A percentile compares a stretch with the other conserved stretches of the same genome.
Evolutionary conservation across 2,329 filamentous ascomycete genomes (phyloP).

Genomic region (Esteya vermicola): DNA sequence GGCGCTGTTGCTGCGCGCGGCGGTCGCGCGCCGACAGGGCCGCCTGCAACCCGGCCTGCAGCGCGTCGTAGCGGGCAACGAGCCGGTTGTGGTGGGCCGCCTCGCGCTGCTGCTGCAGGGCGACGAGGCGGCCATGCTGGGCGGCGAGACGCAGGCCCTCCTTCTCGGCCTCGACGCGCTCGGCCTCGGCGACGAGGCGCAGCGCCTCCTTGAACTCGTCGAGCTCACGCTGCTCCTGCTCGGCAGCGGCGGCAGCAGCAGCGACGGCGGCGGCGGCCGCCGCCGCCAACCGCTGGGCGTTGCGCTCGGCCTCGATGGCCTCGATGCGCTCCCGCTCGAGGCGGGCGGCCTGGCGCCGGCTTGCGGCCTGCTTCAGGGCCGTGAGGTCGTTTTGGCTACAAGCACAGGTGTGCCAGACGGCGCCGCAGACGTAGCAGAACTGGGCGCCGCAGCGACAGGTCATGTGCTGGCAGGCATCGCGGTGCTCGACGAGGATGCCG

Average conservation of each 20-base stretch:
- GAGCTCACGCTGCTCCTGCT: constrained; percentile 11
- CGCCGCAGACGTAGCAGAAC: constrained; percentile 73
- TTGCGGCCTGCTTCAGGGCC: constrained; percentile 23
- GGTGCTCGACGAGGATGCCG: constrained; percentile 58
- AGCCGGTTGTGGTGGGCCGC: constrained; percentile 16
- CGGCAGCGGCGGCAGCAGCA: no score
- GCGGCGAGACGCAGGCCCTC: constrained; percentile 24
- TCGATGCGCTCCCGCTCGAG: constrained; percentile 4
- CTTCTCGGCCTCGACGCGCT: constrained; percentile 28
- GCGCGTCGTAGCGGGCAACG: constrained; percentile 2
- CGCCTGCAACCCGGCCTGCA: not conserved
- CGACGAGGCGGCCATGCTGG: constrained; percentile 21
- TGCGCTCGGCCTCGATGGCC: not conserved
- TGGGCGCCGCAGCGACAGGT: constrained; percentile 68
- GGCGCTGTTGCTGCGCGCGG: constrained; percentile 23
- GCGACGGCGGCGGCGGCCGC: constrained; percentile 18
- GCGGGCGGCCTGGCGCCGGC: constrained; percentile 19
- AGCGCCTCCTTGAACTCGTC: constrained; percentile 24
- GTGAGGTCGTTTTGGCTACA: constrained; percentile 39
- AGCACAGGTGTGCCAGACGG: constrained; percentile 56
- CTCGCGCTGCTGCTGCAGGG: constrained; percentile 25
- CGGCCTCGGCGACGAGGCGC: constrained; percentile 31
- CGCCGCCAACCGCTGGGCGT: no score
- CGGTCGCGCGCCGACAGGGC: constrained; percentile 19
- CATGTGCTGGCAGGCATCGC: constrained; percentile 75